These are phyloP conservation scores for Diaporthe sp. DNA, from an alignment of 2,329 filamentous ascomycete genomes.

Conservation along the genomic window DNA sequence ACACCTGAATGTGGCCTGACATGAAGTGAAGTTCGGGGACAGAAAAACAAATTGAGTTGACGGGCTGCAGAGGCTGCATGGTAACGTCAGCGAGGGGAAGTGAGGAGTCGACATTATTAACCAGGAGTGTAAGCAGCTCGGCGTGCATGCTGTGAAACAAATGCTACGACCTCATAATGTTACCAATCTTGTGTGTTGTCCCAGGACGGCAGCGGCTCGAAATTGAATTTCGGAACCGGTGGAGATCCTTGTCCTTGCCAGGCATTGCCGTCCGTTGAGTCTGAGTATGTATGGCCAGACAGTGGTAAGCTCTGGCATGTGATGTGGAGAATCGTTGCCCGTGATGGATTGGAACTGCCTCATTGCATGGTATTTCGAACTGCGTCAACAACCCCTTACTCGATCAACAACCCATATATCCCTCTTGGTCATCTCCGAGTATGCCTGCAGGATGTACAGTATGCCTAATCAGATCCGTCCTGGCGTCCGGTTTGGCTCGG, in stretches of 20 bases:
- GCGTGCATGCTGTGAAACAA: conserved; percentile 30
- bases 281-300: neutral
- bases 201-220: neutral
- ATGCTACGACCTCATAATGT: neutral
- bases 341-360: neutral
- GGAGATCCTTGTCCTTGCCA: neutral
- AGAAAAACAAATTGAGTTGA: neutral
- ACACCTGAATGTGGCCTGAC: conserved; percentile 20
- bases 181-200: neutral
- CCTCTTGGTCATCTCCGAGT: neutral
- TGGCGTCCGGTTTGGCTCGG: conserved; percentile 9
- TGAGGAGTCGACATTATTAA: conserved; percentile 9
- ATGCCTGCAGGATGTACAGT: too few relatives aligned
- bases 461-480: conserved; percentile 9
- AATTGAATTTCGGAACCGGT: neutral
- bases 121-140: neutral
- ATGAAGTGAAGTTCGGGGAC: neutral
- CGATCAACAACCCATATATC: too few relatives aligned
- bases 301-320: neutral
- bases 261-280: neutral
- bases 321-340: neutral
- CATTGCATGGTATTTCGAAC: neutral
- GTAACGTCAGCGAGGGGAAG: conserved; percentile 22
- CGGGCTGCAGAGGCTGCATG: neutral
- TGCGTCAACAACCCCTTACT: neutral